phyloP scores from a whole-genome alignment of 352 stramenopile genomes.

The Phytopythium aichiense region DNA sequence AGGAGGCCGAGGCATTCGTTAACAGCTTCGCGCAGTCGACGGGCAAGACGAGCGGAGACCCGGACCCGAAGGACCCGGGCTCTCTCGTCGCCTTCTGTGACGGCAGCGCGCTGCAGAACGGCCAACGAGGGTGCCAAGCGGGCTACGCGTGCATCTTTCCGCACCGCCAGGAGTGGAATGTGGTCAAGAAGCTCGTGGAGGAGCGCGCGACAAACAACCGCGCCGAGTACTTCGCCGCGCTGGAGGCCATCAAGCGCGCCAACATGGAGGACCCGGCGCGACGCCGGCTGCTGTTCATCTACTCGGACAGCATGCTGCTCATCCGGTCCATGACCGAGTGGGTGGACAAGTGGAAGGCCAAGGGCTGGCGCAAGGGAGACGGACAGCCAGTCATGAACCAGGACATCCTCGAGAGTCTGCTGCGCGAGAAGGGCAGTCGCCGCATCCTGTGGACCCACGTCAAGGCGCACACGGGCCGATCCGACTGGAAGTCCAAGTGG shows the following conservation, averaged over 20 bases:
- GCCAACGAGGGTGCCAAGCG: slow-evolving; percentile 38
- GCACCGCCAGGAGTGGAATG: slow-evolving; percentile 55
- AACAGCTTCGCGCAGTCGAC: slow-evolving; percentile 17
- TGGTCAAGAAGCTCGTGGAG: slow-evolving; percentile 47
- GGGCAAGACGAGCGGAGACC: slow-evolving; percentile 10
- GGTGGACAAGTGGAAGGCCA: slow-evolving; percentile 54
- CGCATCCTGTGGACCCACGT: slow-evolving; percentile 63
- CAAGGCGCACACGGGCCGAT: slow-evolving; percentile 54
- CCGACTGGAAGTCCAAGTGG: slow-evolving; percentile 68
- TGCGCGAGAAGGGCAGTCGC: slow-evolving; percentile 33
- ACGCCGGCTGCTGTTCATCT: slow-evolving; percentile 53
- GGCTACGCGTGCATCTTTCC: slow-evolving; percentile 79
- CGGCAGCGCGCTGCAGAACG: slow-evolving; percentile 65
- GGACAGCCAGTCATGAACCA: slow-evolving; percentile 50
- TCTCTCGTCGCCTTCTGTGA: slow-evolving; percentile 79
- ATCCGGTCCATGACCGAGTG: slow-evolving; percentile 80
- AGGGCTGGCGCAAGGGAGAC: slow-evolving; percentile 61
- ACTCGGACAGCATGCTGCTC: slow-evolving; percentile 74
- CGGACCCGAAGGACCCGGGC: slow-evolving; percentile 39
- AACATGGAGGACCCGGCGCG: slow-evolving; percentile 44
- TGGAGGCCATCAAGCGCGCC: slow-evolving; percentile 61
- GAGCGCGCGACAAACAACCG: slow-evolving; percentile 46
- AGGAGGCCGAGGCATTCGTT: slow-evolving; percentile 51
- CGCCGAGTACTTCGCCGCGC: slow-evolving; percentile 48
- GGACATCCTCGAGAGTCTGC: slow-evolving; percentile 60